Base-by-base conservation (phyloP, 1,284 basidiomycete species). In the Takashimella koratensis region DNA sequence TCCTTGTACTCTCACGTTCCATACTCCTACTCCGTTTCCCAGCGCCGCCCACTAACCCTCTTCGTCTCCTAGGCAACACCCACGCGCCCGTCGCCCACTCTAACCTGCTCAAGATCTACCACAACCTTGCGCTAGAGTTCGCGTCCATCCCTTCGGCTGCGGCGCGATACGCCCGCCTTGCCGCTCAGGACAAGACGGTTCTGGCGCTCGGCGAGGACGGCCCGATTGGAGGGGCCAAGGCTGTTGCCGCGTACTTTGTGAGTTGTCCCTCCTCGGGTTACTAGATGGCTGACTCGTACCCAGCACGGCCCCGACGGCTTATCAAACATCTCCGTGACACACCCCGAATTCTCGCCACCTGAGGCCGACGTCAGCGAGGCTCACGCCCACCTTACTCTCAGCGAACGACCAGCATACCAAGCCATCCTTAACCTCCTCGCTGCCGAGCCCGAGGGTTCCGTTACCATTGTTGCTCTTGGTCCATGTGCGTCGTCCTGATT, bases 381-480 rank as follows among this genome's bases (percentile, higher is more conserved):
- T 12, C 80, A 83, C 58, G 76, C 79, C 4, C 80, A 83, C 46
- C 78, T 90, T 21, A 66, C 79, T 11, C 63, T 83, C 8, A 79
- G 81, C 2, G 67, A 77, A 24, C 78, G 75, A 52, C 75, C 82
- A 22, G 84, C 83, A 0, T 77, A 81, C 27, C 83, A 90, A 43
- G 82, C 88, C 13, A 83, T 84, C 6, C 76, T 91, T 1, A 82
- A 86, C 16, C 74, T 91, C 20, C 78, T 98, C 5, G 74, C 78
- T 25, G 73, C 78, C 2, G 78, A 83, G 53, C 83, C 85, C 1
- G 74, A 82, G 19, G 77, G 82, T 49, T 86, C 81, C 8, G 81
- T 98, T 23, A 87, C 88, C 1, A 91, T 96, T 61, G 81, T 97
- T 52, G 86, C 84, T 4, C 79, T 97, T 1, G 95, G 94, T 0